A percentile compares a stretch with the other conserved stretches of the same genome.
Evolutionary conservation across 1,284 basidiomycete species (phyloP).

Genomic region (Coniferiporia weirii): DNA sequence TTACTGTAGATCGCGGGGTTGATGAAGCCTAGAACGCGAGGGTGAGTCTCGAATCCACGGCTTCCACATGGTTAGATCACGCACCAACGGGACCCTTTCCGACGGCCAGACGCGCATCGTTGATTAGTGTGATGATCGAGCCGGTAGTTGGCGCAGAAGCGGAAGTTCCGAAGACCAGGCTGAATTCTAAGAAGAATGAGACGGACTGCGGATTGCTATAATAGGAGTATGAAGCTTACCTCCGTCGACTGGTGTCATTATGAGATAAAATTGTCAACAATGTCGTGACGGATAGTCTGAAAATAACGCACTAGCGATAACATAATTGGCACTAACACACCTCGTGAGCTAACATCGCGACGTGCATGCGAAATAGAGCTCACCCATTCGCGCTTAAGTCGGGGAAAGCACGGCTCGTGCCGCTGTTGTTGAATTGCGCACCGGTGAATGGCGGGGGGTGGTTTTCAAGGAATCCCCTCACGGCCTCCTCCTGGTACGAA

Average conservation of each 20-base stretch:
- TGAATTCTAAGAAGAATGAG: constrained; percentile 18
- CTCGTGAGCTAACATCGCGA: background rate
- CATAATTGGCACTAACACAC: constrained; percentile 21
- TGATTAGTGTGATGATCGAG: constrained; percentile 42
- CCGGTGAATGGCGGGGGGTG: constrained; percentile 26
- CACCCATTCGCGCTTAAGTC: constrained; percentile 24
- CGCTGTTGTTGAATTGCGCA: constrained; percentile 28
- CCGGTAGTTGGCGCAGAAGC: constrained; percentile 39
- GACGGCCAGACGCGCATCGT: constrained; percentile 38
- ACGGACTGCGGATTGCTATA: background rate
- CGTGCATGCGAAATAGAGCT: background rate
- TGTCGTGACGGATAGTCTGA: background rate
- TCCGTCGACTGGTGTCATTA: constrained; percentile 14
- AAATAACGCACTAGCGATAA: constrained; percentile 23
- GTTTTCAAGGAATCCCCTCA: constrained; percentile 25
- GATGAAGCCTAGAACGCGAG: constrained; percentile 29
- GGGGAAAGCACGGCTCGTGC: constrained; percentile 24
- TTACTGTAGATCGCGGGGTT: constrained; percentile 32
- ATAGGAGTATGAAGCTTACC: constrained; percentile 4
- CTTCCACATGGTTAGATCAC: constrained; percentile 11
- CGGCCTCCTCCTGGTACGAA: constrained; percentile 26
- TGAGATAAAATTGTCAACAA: constrained; percentile 15
- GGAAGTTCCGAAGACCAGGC: constrained; percentile 32
- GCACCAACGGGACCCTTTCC: constrained; percentile 33
- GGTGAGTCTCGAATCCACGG: background rate